These are phyloP conservation scores for Ophiorrhiza pumila DNA, from an alignment of 257 asterid genomes.

Conservation along the genomic window DNA sequence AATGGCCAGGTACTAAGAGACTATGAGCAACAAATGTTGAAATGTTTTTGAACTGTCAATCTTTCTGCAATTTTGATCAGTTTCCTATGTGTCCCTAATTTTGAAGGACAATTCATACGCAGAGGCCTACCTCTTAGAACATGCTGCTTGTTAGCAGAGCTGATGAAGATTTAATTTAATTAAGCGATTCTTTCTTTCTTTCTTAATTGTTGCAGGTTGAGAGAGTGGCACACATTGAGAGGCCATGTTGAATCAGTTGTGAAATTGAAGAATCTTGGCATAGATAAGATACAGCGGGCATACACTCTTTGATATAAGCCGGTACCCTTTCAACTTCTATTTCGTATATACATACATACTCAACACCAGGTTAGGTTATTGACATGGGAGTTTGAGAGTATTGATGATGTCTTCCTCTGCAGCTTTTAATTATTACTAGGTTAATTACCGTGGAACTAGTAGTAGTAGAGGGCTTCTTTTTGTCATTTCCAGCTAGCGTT, in stretches of 20 bases:
- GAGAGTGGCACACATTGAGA: conserved; percentile 55
- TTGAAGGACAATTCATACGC: neutral
- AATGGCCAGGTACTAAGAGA: conserved; percentile 51
- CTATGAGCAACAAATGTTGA: neutral
- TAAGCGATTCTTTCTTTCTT: too few species aligned
- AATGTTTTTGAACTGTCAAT: neutral
- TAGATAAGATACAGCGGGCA: conserved; percentile 60
- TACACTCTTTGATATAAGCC: conserved; percentile 69
- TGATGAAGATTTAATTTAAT: too few species aligned
- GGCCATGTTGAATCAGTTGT: conserved; percentile 64
- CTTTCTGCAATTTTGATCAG: neutral
- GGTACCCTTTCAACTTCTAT: neutral
- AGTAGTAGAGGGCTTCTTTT: neutral
- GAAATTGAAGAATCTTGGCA: conserved; percentile 69
- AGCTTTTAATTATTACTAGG: too few species aligned
- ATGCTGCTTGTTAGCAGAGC: too few species aligned
- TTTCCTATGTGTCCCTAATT: too few species aligned
- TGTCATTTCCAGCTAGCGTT: neutral
- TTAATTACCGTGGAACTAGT: neutral
- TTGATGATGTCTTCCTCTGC: too few species aligned
- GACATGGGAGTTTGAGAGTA: too few species aligned
- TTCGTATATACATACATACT: neutral
- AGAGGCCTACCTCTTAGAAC: too few species aligned
- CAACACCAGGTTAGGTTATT: neutral
- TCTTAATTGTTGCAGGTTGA: conserved; percentile 22